A percentile compares a stretch with the other conserved stretches of the same genome.
Evolutionary conservation across 2,329 filamentous ascomycete species (phyloP).

Genomic region (Sclerotinia glacialis): DNA sequence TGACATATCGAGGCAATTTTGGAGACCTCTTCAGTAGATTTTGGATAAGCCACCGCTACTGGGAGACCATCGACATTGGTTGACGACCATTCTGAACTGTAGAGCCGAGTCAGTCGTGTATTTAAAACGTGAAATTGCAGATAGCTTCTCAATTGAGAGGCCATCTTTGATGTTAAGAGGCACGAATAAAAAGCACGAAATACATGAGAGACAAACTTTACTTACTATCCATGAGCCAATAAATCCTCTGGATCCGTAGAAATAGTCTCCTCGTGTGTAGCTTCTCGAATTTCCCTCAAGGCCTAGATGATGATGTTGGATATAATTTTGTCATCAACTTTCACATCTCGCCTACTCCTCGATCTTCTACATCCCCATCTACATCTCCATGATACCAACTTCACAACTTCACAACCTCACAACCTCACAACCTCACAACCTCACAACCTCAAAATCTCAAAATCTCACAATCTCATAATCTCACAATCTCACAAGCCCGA

Average conservation of each 20-base stretch:
- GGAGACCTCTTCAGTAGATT: conserved; percentile 58
- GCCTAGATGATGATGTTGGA: conserved; percentile 44
- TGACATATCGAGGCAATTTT: conserved; percentile 66
- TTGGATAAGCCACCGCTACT: conserved; percentile 63
- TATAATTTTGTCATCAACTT: conserved; percentile 9
- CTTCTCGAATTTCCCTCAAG: conserved; percentile 52
- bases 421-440: no score
- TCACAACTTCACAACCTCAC: no score
- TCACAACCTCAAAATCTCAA: conserved; percentile 37
- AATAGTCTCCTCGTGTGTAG: conserved; percentile 55
- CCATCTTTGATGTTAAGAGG: not conserved
- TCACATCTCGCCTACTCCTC: no score
- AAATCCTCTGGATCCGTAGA: conserved; percentile 63
- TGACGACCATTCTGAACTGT: conserved; percentile 60
- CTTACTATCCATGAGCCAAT: conserved; percentile 56
- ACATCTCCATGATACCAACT: not conserved
- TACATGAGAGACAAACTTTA: no score
- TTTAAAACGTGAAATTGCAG: no score
- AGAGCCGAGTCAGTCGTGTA: not conserved
- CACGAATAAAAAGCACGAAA: no score
- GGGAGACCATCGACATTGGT: conserved; percentile 59
- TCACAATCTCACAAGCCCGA: no score
- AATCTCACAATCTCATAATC: no score
- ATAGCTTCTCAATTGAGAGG: not conserved
- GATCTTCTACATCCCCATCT: not conserved